Percentiles rank a stretch among this genome's conserved stretches.
These are phyloP conservation scores for Eimeria falciformis DNA, from an alignment of 169 alveolate genomes.

Conservation along the genomic window DNA sequence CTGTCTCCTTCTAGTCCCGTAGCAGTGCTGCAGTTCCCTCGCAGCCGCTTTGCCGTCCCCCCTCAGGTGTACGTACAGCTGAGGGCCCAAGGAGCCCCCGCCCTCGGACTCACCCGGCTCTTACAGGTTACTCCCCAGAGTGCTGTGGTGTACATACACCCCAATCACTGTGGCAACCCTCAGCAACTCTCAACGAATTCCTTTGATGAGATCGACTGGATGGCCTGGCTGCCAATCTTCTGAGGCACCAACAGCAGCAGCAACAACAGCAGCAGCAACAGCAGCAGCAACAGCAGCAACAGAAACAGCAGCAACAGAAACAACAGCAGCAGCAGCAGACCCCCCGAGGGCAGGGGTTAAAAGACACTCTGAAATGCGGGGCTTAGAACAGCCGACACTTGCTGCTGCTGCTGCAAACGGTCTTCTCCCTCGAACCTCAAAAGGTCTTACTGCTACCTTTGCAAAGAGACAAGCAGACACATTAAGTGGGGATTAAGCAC, in stretches of 20 bases:
- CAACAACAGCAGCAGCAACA: slow-evolving; percentile 35
- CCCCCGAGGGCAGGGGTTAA: background rate
- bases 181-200: background rate
- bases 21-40: background rate
- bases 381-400: too few species aligned
- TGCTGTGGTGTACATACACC: slow-evolving; percentile 52
- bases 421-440: too few species aligned
- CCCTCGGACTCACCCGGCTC: slow-evolving; percentile 3
- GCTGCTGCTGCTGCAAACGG: too few species aligned
- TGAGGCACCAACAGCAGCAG: background rate
- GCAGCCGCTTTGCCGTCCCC: background rate
- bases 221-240: slow-evolving; percentile 49
- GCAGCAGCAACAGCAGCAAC: background rate
- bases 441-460: too few species aligned
- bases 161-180: slow-evolving; percentile 15
- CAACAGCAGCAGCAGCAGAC: slow-evolving; percentile 8
- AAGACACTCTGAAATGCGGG: too few species aligned
- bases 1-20: slow-evolving; percentile 1
- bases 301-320: slow-evolving; percentile 2
- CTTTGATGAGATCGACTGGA: slow-evolving; percentile 28
- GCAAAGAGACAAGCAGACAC: too few species aligned
- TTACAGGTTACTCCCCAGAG: background rate
- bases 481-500: too few species aligned
- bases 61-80: slow-evolving; percentile 34
- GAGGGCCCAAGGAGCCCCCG: slow-evolving; percentile 31